These are phyloP conservation scores for Trichoderma oligosporum DNA, from an alignment of 2,329 filamentous ascomycete species.

Conservation along the genomic window DNA sequence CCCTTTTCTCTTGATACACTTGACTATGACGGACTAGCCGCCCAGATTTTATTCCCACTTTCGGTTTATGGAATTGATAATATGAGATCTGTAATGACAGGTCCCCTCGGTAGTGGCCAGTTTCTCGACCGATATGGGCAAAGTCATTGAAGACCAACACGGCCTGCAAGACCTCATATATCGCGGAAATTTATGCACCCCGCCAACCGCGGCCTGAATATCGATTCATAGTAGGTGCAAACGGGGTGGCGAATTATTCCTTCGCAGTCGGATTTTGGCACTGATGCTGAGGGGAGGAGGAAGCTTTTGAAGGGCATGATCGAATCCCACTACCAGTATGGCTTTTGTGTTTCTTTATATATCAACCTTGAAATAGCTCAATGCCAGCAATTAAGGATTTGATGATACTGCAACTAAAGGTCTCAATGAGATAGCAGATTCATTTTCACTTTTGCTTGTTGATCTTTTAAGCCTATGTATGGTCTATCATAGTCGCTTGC, in stretches of 20 bases:
- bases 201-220: constrained; percentile 2
- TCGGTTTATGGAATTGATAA: neutral
- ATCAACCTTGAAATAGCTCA: neutral
- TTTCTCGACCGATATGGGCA: no score
- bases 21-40: neutral
- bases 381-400: neutral
- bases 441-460: no score
- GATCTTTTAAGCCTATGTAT: no score
- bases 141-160: no score
- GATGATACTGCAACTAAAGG: constrained; percentile 39
- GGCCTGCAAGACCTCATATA: neutral
- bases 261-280: neutral
- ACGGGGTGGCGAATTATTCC: neutral
- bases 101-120: neutral
- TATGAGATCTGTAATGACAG: neutral
- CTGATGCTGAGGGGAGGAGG: neutral
- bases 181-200: constrained; percentile 1
- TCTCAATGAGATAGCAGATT: no score
- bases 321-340: neutral
- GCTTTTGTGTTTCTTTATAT: neutral
- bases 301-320: neutral
- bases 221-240: neutral
- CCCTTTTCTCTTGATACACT: neutral
- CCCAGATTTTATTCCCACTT: neutral
- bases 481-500: no score